Evolutionary conservation across 345 rosid species (phyloP).

Genomic region (Isatis tinctoria): DNA sequence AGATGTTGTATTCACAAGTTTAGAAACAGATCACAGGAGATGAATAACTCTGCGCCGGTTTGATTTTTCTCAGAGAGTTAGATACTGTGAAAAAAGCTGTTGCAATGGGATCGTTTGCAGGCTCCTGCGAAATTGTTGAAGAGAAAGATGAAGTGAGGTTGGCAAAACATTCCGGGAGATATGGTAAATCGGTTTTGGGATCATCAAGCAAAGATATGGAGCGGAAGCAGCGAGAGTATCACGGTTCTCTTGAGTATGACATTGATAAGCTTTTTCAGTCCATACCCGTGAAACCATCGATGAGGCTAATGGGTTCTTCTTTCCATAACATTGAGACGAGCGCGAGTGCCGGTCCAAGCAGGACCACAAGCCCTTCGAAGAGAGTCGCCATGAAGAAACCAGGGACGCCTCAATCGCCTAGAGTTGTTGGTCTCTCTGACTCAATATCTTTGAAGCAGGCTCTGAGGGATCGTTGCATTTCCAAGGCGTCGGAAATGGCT

Average conservation of each 20-base stretch:
- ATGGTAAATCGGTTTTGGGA: constrained; percentile 37
- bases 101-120: constrained; percentile 70
- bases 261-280: constrained; percentile 88
- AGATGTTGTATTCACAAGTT: not conserved
- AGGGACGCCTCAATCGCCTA: constrained; percentile 62
- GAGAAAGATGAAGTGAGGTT: constrained; percentile 52
- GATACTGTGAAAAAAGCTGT: not conserved
- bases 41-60: not conserved
- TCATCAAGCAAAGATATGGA: constrained; percentile 45
- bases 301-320: constrained; percentile 40
- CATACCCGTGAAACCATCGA: constrained; percentile 55
- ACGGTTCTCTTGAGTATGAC: constrained; percentile 72
- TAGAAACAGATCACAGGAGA: not conserved
- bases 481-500: constrained; percentile 98
- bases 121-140: constrained; percentile 83
- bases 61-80: not conserved
- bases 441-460: constrained; percentile 87
- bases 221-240: constrained; percentile 47
- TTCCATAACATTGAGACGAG: constrained; percentile 37
- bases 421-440: constrained; percentile 57
- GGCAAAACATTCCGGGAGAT: constrained; percentile 39
- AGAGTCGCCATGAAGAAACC: constrained; percentile 67
- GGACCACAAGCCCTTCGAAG: constrained; percentile 57
- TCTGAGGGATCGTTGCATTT: constrained; percentile 79
- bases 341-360: constrained; percentile 43